phyloP scores from a whole-genome alignment of 768 basidiomycete genomes.

The Leucocoprinus sp. region DNA sequence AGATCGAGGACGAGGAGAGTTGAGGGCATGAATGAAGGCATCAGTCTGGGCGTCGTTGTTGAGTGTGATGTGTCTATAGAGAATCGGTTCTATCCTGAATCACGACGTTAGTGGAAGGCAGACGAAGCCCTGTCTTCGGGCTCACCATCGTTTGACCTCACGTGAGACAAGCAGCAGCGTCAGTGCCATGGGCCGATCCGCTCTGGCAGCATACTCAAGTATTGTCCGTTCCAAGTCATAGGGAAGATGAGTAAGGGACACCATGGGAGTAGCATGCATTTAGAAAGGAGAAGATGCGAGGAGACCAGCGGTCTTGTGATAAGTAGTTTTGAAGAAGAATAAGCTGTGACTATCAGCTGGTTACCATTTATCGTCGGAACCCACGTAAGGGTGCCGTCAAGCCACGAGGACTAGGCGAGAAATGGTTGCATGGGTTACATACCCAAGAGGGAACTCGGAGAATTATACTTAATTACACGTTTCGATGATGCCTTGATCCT shows the following conservation, averaged over 20 bases:
- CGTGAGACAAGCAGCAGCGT: slow-evolving; percentile 4
- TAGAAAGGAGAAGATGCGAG: background rate
- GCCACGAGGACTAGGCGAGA: slow-evolving; percentile 1
- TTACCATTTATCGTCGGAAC: slow-evolving; percentile 3
- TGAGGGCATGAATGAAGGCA: slow-evolving; percentile 7
- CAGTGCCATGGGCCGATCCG: slow-evolving; percentile 4
- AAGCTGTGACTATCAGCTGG: background rate
- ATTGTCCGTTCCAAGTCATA: slow-evolving; percentile 8
- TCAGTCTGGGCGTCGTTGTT: slow-evolving; percentile 3
- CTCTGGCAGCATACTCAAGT: slow-evolving; percentile 6
- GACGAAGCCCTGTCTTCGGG: background rate
- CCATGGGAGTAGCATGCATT: background rate
- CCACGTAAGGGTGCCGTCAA: background rate
- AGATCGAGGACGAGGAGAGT: background rate
- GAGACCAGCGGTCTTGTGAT: background rate
- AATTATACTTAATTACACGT: background rate
- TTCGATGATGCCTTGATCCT: slow-evolving; percentile 7
- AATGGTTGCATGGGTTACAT: slow-evolving; percentile 7
- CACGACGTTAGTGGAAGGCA: background rate
- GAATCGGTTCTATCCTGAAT: slow-evolving; percentile 6
- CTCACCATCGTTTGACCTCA: slow-evolving; percentile 8
- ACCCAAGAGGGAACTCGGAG: background rate
- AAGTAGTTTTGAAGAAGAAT: background rate
- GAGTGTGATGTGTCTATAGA: slow-evolving; percentile 9
- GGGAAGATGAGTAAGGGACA: background rate